Percentiles rank a stretch among this genome's conserved stretches.
These are phyloP conservation scores for Haematococcus sp. DNA, from an alignment of 139 green algal genomes.

Conservation along the genomic window DNA sequence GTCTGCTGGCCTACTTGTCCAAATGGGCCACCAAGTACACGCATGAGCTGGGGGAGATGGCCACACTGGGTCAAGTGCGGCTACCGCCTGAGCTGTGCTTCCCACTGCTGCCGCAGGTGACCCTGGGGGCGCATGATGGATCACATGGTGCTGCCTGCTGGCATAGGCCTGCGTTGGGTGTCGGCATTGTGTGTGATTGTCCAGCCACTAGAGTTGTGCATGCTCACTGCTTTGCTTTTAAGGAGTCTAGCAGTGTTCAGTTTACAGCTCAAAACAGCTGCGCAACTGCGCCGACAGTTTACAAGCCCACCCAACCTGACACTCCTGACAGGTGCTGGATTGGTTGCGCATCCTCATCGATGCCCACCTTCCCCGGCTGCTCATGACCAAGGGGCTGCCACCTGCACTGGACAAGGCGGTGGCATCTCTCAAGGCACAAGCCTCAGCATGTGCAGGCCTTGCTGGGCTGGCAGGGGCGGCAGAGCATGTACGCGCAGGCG, in stretches of 20 bases:
- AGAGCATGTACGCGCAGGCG: constrained; percentile 31
- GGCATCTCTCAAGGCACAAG: neutral
- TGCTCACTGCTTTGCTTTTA: no score
- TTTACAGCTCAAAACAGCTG: no score
- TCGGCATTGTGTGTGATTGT: constrained; percentile 4
- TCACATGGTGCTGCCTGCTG: neutral
- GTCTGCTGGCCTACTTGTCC: constrained; percentile 40
- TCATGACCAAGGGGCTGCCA: constrained; percentile 23
- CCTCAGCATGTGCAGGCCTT: constrained; percentile 23
- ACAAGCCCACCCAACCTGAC: no score
- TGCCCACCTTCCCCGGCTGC: constrained; percentile 37
- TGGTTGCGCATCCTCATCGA: constrained; percentile 43
- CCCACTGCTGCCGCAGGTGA: constrained; percentile 32
- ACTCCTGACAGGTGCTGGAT: constrained; percentile 48
- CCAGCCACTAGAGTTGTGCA: no score
- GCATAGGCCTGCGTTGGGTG: no score
- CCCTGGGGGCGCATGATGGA: neutral
- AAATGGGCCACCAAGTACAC: constrained; percentile 48
- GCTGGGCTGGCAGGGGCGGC: constrained; percentile 28
- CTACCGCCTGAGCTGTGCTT: constrained; percentile 35
- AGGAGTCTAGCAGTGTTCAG: neutral
- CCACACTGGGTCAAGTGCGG: constrained; percentile 8
- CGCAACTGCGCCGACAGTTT: no score
- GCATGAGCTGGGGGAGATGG: constrained; percentile 5
- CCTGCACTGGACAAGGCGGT: neutral